Conservation (phyloP, 805 yeast genomes). For the Candida yuanshanica region DNA sequence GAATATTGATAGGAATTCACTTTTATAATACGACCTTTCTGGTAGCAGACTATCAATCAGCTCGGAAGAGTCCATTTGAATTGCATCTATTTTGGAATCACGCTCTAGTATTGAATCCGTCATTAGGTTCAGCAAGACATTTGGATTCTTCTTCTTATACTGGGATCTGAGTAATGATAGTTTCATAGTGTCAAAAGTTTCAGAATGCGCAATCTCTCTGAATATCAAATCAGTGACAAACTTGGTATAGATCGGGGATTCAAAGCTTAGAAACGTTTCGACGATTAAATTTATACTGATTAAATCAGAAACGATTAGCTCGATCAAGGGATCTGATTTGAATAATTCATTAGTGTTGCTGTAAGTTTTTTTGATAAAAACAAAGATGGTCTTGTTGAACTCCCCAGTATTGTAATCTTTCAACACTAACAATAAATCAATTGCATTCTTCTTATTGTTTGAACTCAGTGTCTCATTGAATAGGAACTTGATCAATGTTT, state of each 20-base stretch:
- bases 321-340: constrained; percentile 31
- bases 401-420: constrained; percentile 20
- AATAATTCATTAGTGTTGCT: constrained; percentile 27
- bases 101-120: constrained; percentile 11
- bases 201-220: constrained; percentile 13
- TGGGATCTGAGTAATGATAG: constrained; percentile 17
- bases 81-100: constrained; percentile 11
- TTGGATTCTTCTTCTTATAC: constrained; percentile 15
- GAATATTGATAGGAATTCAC: constrained; percentile 15
- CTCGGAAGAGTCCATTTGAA: constrained; percentile 23
- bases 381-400: constrained; percentile 20
- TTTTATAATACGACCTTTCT: constrained; percentile 13
- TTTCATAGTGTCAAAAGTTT: constrained; percentile 16
- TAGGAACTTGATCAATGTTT: constrained; percentile 14
- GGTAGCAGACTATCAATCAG: constrained; percentile 17
- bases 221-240: constrained; percentile 20
- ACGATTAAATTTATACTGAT: constrained; percentile 29
- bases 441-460: constrained; percentile 4
- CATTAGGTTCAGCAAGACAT: constrained; percentile 14
- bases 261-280: constrained; percentile 25
- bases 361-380: constrained; percentile 24
- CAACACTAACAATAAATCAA: constrained; percentile 19
- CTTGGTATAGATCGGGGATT: constrained; percentile 13
- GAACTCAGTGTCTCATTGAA: constrained; percentile 12
- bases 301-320: constrained; percentile 33